phyloP scores from a whole-genome alignment of 2,329 filamentous ascomycete species.

The Juglanconis sp. region DNA sequence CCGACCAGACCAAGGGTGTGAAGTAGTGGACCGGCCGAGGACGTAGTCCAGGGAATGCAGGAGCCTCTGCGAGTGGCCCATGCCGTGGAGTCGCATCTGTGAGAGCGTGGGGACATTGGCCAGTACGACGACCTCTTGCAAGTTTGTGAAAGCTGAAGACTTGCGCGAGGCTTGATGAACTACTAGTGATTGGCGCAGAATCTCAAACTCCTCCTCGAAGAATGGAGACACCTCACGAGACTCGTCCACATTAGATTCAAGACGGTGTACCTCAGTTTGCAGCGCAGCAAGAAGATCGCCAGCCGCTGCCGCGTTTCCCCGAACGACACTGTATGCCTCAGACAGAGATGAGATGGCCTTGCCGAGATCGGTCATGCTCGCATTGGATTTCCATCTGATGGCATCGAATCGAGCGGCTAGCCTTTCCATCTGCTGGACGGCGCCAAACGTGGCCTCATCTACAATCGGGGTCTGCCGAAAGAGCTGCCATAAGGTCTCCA shows the following conservation, averaged over 20 bases:
- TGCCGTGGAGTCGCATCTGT: conserved; percentile 41
- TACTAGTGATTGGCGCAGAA: conserved; percentile 49
- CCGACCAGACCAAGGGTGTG: conserved; percentile 44
- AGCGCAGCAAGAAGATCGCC: conserved; percentile 49
- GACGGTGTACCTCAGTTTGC: conserved; percentile 46
- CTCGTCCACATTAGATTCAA: conserved; percentile 45
- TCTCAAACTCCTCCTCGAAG: conserved; percentile 54
- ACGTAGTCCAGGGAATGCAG: conserved; percentile 49
- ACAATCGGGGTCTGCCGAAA: conserved; percentile 63
- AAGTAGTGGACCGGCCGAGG: conserved; percentile 29
- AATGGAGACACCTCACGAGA: conserved; percentile 44
- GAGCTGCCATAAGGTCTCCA: conserved; percentile 74
- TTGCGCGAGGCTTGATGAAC: conserved; percentile 33
- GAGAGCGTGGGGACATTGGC: conserved; percentile 42
- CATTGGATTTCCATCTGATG: conserved; percentile 56
- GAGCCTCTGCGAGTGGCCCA: conserved; percentile 33
- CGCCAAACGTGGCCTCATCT: conserved; percentile 41
- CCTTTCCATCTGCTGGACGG: conserved; percentile 49
- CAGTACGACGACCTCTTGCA: conserved; percentile 45
- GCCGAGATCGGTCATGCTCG: conserved; percentile 48
- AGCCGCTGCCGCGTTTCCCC: conserved; percentile 40
- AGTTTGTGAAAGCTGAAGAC: conserved; percentile 20
- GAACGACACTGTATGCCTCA: conserved; percentile 54
- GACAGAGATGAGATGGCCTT: conserved; percentile 53
- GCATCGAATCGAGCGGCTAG: conserved; percentile 59